These are phyloP conservation scores for Backusella psychrophila DNA, from an alignment of 192 early-diverging fungal species.

Conservation along the genomic window DNA sequence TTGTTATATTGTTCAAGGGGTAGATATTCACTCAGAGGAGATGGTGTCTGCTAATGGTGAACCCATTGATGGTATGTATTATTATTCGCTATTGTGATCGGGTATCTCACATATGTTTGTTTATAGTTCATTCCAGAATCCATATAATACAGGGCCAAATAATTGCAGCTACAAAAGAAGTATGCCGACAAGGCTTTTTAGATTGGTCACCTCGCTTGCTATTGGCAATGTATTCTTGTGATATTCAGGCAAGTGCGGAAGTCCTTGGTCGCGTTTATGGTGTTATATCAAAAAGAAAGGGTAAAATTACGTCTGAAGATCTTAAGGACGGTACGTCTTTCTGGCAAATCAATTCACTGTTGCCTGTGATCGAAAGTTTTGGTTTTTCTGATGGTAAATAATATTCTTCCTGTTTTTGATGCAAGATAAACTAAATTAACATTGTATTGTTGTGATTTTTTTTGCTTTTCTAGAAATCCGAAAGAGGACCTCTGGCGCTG, in stretches of 20 bases:
- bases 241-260: constrained; percentile 93
- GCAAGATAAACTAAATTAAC: background rate
- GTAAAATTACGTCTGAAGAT: constrained; percentile 93
- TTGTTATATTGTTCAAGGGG: constrained; percentile 69
- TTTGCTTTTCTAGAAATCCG: constrained; percentile 72
- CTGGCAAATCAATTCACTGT: constrained; percentile 80
- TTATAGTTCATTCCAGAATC: constrained; percentile 40
- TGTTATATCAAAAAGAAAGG: constrained; percentile 86
- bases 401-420: background rate
- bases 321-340: constrained; percentile 98
- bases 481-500: constrained; percentile 92
- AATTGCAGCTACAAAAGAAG: constrained; percentile 84
- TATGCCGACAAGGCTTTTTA: constrained; percentile 80
- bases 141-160: constrained; percentile 73
- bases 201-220: constrained; percentile 94
- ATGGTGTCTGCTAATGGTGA: constrained; percentile 26
- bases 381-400: constrained; percentile 91
- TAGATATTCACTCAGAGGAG: constrained; percentile 42
- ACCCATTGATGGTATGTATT: constrained; percentile 34
- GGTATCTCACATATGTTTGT: background rate
- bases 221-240: constrained; percentile 96
- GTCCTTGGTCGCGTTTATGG: constrained; percentile 95
- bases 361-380: constrained; percentile 98
- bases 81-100: background rate
- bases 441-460: background rate